phyloP scores from a whole-genome alignment of 306 rosid genomes.

The Arachis hypogaea region DNA sequence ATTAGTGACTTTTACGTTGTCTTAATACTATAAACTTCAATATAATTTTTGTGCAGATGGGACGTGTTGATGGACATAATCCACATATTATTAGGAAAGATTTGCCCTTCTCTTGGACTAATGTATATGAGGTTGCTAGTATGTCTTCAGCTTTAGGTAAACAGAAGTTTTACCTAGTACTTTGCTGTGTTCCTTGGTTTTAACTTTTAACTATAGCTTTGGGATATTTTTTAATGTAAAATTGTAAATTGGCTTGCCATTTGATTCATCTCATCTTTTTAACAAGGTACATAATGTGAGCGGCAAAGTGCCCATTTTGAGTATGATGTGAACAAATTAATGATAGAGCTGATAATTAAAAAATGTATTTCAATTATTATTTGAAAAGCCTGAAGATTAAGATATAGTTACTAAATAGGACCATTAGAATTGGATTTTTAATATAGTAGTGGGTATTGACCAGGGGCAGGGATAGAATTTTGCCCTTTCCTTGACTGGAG shows the following conservation, averaged over 20 bases:
- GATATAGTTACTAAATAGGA: too few relatives aligned
- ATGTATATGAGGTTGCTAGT: slow-evolving; percentile 60
- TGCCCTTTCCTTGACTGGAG: too few relatives aligned
- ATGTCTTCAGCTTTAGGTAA: slow-evolving; percentile 56
- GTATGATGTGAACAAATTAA: too few relatives aligned
- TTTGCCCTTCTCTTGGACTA: slow-evolving; percentile 67
- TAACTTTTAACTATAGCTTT: slow-evolving; percentile 9
- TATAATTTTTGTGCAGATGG: slow-evolving; percentile 71
- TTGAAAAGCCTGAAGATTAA: too few relatives aligned
- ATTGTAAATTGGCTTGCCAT: slow-evolving; percentile 32
- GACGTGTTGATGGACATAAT: slow-evolving; percentile 84
- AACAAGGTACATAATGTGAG: slow-evolving; percentile 18
- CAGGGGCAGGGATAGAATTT: too few relatives aligned
- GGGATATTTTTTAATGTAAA: slow-evolving; percentile 1
- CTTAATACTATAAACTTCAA: slow-evolving; percentile 21
- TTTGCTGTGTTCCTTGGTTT: slow-evolving; percentile 26
- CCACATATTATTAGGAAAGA: slow-evolving; percentile 70
- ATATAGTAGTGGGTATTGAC: too few relatives aligned
- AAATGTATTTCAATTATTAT: too few relatives aligned
- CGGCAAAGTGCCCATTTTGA: too few relatives aligned
- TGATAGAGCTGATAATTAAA: too few relatives aligned
- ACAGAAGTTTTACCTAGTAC: slow-evolving; percentile 21
- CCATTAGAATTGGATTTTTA: too few relatives aligned
- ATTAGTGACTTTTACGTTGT: neutral
- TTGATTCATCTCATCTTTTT: slow-evolving; percentile 18